A percentile compares a stretch with the other conserved stretches of the same genome.
phyloP scores from a whole-genome alignment of 73 alveolate species.

The Symbiodinium pilosum region DNA sequence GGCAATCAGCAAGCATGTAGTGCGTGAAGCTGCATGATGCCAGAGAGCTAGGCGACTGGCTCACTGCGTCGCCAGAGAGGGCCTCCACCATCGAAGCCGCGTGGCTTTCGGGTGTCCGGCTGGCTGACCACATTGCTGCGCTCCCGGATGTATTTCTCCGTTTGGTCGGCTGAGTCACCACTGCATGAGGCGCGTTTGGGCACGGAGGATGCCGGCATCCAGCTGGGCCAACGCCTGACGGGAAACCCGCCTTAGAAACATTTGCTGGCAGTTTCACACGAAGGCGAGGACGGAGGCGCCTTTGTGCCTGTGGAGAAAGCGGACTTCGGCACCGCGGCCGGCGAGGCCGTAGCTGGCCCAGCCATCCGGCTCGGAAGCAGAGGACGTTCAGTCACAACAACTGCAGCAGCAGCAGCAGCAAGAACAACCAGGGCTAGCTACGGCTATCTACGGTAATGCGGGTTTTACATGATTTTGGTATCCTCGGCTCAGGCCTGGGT shows the following conservation, averaged over 20 bases:
- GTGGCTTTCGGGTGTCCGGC: constrained; percentile 65
- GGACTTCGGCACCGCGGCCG: constrained; percentile 65
- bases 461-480: no score
- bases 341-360: constrained; percentile 15
- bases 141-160: no score
- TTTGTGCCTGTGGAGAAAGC: constrained; percentile 73
- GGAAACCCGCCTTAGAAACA: not conserved
- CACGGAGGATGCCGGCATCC: constrained; percentile 53
- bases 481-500: no score
- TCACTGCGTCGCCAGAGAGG: constrained; percentile 34
- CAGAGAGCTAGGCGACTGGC: constrained; percentile 88
- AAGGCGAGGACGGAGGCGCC: constrained; percentile 59
- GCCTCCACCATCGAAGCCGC: constrained; percentile 90
- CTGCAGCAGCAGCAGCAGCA: no score
- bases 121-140: constrained; percentile 52
- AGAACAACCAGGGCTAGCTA: no score
- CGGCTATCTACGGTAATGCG: no score
- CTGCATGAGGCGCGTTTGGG: no score
- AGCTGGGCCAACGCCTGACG: constrained; percentile 17
- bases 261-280: not conserved
- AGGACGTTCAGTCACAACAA: no score
- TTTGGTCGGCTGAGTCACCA: no score
- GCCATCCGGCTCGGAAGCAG: no score
- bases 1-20: no score
- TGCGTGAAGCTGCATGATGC: no score